phyloP scores from a whole-genome alignment of 2,329 filamentous ascomycete species.

The Sporothrix brunneoviolacea region DNA sequence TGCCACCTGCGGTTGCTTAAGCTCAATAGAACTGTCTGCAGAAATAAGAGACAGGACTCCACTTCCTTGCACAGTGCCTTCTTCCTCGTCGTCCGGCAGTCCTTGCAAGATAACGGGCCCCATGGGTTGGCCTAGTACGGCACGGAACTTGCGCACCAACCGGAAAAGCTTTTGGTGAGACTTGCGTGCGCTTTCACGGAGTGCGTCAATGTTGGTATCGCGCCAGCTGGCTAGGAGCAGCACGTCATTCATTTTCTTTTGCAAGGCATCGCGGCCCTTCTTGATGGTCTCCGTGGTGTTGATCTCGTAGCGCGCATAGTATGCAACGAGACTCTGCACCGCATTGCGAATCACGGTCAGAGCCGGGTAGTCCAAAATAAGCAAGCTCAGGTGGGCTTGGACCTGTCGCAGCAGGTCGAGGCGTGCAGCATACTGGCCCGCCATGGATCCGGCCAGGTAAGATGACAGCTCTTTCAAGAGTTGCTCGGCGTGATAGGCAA shows the following conservation, averaged over 20 bases:
- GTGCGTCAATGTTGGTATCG: conserved; percentile 86
- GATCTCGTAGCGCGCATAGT: conserved; percentile 65
- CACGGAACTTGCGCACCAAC: conserved; percentile 82
- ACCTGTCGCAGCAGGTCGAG: conserved; percentile 63
- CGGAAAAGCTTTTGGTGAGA: conserved; percentile 92
- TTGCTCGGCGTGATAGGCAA: conserved; percentile 58
- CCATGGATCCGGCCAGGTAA: conserved; percentile 71
- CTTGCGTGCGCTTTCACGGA: conserved; percentile 80
- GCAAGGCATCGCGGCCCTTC: conserved; percentile 65
- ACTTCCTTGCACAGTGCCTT: conserved; percentile 8
- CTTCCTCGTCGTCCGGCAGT: conserved; percentile 44
- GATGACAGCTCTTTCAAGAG: conserved; percentile 69
- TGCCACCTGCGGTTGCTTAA: conserved; percentile 19
- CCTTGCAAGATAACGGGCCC: conserved; percentile 55
- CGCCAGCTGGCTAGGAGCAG: conserved; percentile 94
- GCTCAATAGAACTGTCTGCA: not conserved
- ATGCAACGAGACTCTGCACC: conserved; percentile 68
- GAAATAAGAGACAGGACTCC: conserved; percentile 10
- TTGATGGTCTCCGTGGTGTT: conserved; percentile 58
- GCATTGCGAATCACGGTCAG: conserved; percentile 56
- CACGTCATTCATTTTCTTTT: conserved; percentile 91
- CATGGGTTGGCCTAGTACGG: conserved; percentile 69
- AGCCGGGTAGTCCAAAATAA: conserved; percentile 51
- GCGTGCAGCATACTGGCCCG: conserved; percentile 74
- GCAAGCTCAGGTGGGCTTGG: conserved; percentile 56